Conservation (phyloP, 192 early-diverging fungal genomes). For the Linnemannia hyalina region DNA sequence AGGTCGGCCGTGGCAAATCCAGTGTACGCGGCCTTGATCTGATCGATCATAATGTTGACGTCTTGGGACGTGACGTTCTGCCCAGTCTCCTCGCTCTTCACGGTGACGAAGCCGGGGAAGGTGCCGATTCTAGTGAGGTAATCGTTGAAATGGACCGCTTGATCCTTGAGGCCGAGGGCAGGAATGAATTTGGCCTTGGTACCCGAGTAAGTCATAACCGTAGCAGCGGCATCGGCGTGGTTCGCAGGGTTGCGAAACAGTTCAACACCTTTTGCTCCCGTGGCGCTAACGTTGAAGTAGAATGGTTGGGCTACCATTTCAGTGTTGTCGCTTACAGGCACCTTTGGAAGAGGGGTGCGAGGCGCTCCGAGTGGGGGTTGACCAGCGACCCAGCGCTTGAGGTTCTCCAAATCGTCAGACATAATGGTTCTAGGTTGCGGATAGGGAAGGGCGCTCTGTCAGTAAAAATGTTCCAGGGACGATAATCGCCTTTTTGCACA, state of each 20-base stretch:
- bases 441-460: no score
- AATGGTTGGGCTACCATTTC: background rate
- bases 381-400: no score
- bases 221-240: background rate
- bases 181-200: background rate
- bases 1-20: slow-evolving; percentile 5
- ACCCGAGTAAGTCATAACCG: background rate
- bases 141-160: background rate
- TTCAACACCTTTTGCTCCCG: background rate
- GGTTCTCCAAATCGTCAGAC: no score
- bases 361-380: no score
- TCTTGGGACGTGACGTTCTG: background rate
- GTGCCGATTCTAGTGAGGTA: background rate
- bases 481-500: no score
- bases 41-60: background rate
- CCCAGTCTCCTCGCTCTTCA: background rate
- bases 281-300: background rate
- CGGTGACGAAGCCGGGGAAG: background rate
- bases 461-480: no score
- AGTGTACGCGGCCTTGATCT: background rate
- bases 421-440: no score
- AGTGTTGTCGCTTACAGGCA: background rate
- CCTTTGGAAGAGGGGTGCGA: background rate
- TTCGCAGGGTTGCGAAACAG: background rate
- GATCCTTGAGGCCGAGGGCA: background rate